Percentiles rank a stretch among this genome's conserved stretches.
phyloP scores from a whole-genome alignment of 2,329 filamentous ascomycete species.

The Phaeosphaeriaceae sp. region DNA sequence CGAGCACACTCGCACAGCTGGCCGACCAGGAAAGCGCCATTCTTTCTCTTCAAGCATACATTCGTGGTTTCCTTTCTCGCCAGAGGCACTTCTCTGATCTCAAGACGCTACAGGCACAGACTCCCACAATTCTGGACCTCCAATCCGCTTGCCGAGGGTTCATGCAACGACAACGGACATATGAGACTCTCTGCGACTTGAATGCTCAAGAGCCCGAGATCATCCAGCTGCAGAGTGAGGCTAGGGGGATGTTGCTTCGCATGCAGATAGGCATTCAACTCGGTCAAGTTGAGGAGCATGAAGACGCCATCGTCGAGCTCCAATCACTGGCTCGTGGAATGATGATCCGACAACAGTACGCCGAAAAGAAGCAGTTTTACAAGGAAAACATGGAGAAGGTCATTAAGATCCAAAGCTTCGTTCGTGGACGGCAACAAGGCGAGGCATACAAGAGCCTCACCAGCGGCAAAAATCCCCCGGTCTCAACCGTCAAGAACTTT shows the following conservation, averaged over 20 bases:
- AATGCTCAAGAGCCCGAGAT: conserved; percentile 72
- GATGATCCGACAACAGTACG: conserved; percentile 76
- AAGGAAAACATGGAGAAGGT: conserved; percentile 98
- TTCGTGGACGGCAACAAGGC: conserved; percentile 92
- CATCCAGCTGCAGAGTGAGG: conserved; percentile 74
- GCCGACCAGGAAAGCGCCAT: conserved; percentile 53
- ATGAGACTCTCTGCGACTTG: conserved; percentile 72
- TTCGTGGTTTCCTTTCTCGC: conserved; percentile 57
- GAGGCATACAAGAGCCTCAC: conserved; percentile 98
- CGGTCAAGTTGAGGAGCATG: conserved; percentile 79
- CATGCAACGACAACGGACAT: conserved; percentile 66
- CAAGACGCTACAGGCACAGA: conserved; percentile 64
- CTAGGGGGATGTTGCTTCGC: conserved; percentile 80
- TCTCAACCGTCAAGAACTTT: conserved; percentile 97
- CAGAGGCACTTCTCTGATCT: conserved; percentile 54
- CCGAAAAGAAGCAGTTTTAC: conserved; percentile 87
- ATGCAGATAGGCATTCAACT: conserved; percentile 76
- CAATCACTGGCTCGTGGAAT: conserved; percentile 78
- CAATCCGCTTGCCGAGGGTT: conserved; percentile 74
- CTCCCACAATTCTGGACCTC: conserved; percentile 64
- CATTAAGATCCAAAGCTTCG: conserved; percentile 97
- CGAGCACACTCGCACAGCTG: conserved; percentile 49
- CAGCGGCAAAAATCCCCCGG: conserved; percentile 93
- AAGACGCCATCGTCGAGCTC: conserved; percentile 75
- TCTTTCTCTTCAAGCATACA: conserved; percentile 59